Base-by-base conservation (phyloP, 345 rosid genomes). In the Aurinia saxatilis region DNA sequence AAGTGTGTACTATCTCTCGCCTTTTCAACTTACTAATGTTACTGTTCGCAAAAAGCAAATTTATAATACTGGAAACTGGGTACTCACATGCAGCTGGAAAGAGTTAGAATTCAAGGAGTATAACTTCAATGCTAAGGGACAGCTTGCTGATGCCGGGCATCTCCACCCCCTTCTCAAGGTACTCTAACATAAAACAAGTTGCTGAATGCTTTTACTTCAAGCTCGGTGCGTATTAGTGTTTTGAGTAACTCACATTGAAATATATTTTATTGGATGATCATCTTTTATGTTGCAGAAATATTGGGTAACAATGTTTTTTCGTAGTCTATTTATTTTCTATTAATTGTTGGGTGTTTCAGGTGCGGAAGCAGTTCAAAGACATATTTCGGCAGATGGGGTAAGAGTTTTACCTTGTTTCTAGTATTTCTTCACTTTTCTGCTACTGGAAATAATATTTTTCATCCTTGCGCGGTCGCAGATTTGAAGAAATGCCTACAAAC, bases 401-500 rank as follows among this genome's bases (percentile, higher is more conserved):
- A 80, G 84, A 42, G 36, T 48, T 37, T 34, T 36, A 11, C 17
- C 34, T 13, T 14, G 9, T 51, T 21, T 30, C 13, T 56, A 37
- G 18, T 34, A 65, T 50, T 39, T 60, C 16, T 59, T 15, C 44
- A 23, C 2, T 44, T 53, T 46, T 48, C 17, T 39, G 60, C 15
- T 42, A 39, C 25, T 33, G 9, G 19, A 6, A 25, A 16, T 16
- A 51, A 2, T 52, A 29, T 23, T 36, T 31, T 44, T 47, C 13
- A 46, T 63, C 60, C 55, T 16, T 60, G 5, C 42, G 12, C 61
- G 75, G 10, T 34, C 76, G 70, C 89, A 92, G 95, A 36, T 92
- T 92, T 41, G 96, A 89, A 74, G 98, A 92, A 78, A 89, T 92
- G 98, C 87, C 96, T 8, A 88, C 98, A 54, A 91, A 91, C 77